phyloP scores from a whole-genome alignment of 2,329 filamentous ascomycete species.

The Orbilia blumenaviensis region DNA sequence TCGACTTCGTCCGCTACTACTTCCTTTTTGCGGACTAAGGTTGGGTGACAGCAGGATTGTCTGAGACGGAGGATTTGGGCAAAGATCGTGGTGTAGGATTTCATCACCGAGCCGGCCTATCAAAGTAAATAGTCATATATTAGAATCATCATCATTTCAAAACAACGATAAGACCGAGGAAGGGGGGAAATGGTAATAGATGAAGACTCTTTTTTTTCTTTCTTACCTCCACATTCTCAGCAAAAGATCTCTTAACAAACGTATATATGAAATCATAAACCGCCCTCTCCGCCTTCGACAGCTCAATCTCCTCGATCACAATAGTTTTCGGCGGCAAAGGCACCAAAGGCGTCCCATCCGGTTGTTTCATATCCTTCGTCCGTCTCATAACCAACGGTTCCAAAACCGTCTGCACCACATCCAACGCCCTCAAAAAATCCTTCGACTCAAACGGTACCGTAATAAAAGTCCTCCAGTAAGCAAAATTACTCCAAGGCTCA shows the following conservation, averaged over 20 bases:
- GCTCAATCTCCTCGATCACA: constrained; percentile 85
- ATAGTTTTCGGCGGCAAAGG: constrained; percentile 81
- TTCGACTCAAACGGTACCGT: constrained; percentile 96
- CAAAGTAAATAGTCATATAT: no score
- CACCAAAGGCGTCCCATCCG: constrained; percentile 81
- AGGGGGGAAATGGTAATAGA: no score
- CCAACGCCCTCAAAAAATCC: constrained; percentile 89
- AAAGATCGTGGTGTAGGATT: constrained; percentile 96
- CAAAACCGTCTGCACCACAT: constrained; percentile 95
- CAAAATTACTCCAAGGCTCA: constrained; percentile 98
- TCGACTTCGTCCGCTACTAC: constrained; percentile 89
- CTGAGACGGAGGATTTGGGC: constrained; percentile 92
- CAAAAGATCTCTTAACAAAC: constrained; percentile 83
- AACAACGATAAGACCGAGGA: no score
- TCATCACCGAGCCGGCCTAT: constrained; percentile 85
- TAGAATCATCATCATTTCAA: no score
- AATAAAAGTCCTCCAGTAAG: constrained; percentile 99
- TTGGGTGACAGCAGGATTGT: constrained; percentile 92
- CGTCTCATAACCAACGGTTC: constrained; percentile 94
- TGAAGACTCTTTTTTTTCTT: no score
- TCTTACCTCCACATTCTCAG: constrained; percentile 76
- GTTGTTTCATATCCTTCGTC: constrained; percentile 98
- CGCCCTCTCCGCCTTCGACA: constrained; percentile 83
- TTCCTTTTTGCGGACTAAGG: constrained; percentile 84
- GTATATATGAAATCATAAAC: constrained; percentile 92